Percentiles rank a stretch among this genome's conserved stretches.
Evolutionary conservation across 2,329 filamentous ascomycete species (phyloP).

Genomic region (Thielaviopsis populi): DNA sequence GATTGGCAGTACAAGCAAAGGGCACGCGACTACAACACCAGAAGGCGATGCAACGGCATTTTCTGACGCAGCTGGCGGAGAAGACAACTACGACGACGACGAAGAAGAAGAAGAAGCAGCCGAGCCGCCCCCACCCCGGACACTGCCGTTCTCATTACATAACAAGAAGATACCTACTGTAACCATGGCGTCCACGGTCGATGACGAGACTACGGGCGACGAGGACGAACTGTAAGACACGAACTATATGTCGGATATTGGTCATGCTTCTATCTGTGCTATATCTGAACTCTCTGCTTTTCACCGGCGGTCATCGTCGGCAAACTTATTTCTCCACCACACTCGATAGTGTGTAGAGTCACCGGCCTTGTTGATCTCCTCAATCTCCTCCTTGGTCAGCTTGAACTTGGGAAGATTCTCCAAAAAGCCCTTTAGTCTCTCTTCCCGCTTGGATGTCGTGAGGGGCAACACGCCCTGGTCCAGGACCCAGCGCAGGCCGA

Average conservation of each 20-base stretch:
- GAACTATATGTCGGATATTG: neutral
- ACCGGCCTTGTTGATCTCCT: constrained; percentile 40
- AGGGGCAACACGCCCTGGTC: constrained; percentile 44
- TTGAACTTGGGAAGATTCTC: constrained; percentile 38
- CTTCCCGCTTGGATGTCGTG: constrained; percentile 44
- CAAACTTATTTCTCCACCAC: constrained; percentile 43
- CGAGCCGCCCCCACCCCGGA: constrained; percentile 26
- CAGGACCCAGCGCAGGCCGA: constrained; percentile 44
- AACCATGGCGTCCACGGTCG: constrained; percentile 29
- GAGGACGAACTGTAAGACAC: constrained; percentile 3
- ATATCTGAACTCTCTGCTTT: constrained; percentile 11
- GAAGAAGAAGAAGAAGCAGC: constrained; percentile 17
- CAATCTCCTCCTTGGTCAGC: constrained; percentile 43
- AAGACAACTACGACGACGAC: too few relatives aligned
- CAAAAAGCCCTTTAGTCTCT: constrained; percentile 42
- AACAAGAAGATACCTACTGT: constrained; percentile 21
- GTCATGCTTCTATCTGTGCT: neutral
- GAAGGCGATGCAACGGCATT: neutral
- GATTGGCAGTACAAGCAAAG: neutral
- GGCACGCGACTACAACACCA: neutral
- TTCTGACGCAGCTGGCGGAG: neutral
- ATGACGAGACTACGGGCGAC: constrained; percentile 5
- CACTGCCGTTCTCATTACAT: constrained; percentile 31
- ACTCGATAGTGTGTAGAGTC: constrained; percentile 45
- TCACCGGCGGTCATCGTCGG: constrained; percentile 35